Conservation (phyloP, 768 basidiomycete species). For the Amanita subjunquillea region DNA sequence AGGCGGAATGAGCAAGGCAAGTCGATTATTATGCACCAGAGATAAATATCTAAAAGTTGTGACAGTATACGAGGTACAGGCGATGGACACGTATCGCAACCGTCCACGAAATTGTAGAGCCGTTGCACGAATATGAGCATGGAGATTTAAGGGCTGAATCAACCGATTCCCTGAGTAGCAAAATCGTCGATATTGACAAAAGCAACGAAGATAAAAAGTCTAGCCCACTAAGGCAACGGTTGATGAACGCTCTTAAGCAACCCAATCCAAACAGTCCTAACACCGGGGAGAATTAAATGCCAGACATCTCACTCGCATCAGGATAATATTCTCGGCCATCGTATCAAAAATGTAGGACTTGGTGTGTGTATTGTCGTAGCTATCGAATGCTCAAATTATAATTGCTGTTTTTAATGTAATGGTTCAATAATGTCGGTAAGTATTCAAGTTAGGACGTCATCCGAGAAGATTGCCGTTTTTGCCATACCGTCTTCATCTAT, state of each 20-base stretch:
- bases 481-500: slow-evolving; percentile 59
- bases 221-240: slow-evolving; percentile 18
- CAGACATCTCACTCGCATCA: not conserved
- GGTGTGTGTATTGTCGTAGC: not conserved
- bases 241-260: slow-evolving; percentile 16
- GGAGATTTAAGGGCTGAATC: not conserved
- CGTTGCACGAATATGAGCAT: slow-evolving; percentile 19
- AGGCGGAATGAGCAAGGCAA: slow-evolving; percentile 80
- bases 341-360: not conserved
- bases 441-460: slow-evolving; percentile 36
- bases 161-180: not conserved
- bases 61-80: slow-evolving; percentile 73
- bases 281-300: not conserved
- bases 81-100: slow-evolving; percentile 83
- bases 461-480: slow-evolving; percentile 68
- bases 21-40: slow-evolving; percentile 7
- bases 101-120: slow-evolving; percentile 62
- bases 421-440: too few relatives aligned
- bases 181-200: not conserved
- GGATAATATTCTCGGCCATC: not conserved
- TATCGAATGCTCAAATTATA: too few relatives aligned
- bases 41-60: not conserved
- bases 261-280: slow-evolving; percentile 1
- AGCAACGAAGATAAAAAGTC: not conserved
- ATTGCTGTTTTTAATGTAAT: too few relatives aligned